Evolutionary conservation across 176 grass and related monocot species (phyloP).

Genomic region (Phoenix roebelenii): DNA sequence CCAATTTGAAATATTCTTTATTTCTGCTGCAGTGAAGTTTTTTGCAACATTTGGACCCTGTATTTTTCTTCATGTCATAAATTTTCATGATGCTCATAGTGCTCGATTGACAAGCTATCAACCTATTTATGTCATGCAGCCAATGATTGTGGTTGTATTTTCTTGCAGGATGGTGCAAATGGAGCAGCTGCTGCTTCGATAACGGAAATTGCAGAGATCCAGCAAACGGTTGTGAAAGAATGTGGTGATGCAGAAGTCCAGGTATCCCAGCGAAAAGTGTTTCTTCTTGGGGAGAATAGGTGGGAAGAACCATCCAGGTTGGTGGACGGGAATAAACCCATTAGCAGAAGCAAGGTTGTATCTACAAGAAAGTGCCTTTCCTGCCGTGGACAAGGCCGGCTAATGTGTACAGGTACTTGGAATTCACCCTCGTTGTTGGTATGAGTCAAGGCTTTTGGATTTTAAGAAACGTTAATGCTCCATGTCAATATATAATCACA

Average conservation of each 20-base stretch:
- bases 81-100: too few relatives aligned
- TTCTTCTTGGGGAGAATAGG: slow-evolving; percentile 89
- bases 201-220: slow-evolving; percentile 40
- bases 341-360: slow-evolving; percentile 4
- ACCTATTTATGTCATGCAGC: too few relatives aligned
- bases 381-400: slow-evolving; percentile 66
- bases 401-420: slow-evolving; percentile 69
- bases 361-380: slow-evolving; percentile 49
- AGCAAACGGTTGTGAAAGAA: slow-evolving; percentile 38
- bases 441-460: too few relatives aligned
- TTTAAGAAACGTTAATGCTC: too few relatives aligned
- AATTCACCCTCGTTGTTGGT: too few relatives aligned
- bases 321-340: slow-evolving; percentile 33
- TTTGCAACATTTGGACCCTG: too few relatives aligned
- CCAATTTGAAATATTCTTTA: too few relatives aligned
- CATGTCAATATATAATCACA: too few relatives aligned
- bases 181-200: slow-evolving; percentile 44
- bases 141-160: not conserved
- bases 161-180: slow-evolving; percentile 42
- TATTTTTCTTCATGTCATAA: too few relatives aligned
- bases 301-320: slow-evolving; percentile 88
- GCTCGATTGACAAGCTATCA: too few relatives aligned
- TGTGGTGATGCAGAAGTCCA: slow-evolving; percentile 29
- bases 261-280: slow-evolving; percentile 50
- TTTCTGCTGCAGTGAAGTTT: too few relatives aligned